Evolutionary conservation across 768 basidiomycete species (phyloP), one percentile per base, ranked within the genome.

Genomic region (Kwoniella sp.): DNA sequence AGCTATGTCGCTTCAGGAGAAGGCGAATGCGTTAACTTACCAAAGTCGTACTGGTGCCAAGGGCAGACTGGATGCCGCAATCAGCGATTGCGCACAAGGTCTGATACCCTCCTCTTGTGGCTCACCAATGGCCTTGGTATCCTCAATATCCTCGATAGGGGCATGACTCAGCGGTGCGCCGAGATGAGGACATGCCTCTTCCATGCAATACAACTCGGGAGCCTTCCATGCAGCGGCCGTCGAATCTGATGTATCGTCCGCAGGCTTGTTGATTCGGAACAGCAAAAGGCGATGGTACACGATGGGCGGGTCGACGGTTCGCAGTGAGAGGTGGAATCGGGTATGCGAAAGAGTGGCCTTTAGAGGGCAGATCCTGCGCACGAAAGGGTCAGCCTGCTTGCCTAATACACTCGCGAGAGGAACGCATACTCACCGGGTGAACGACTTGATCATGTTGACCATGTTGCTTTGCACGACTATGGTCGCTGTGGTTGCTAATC

Each of bases 101-200:
- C 34, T 15, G 4, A 26, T 2, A 3, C 12, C 17, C n/a, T 46
- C 19, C 12, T 29, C 14, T 9, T 22, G 12, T 46, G 31, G 37
- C 58, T 32, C 34, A 60, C 58, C 56, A 39, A 63, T 63, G 9
- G 61, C 57, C 29, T 50, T 63, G 11, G 52, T 56, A 46, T 69
- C 61, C 40, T 69, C 67, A 28, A 63, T 63, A 40, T 65, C 63
- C 44, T 61, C 55, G 22, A 65, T 56, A 50, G 60, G 57, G 20
- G 85, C 86, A 75, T 87, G 85, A 12, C 83, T 84, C 72, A 88
- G 78, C 49, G 88, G 86, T 19, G 86, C 86, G 2, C 86, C 86
- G 7, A 88, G 78, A 75, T 89, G 87, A 3, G 87, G 87, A 69
- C 87, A 88, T 9, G 79, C 81, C 4, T 84, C 81, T 71, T 88